phyloP scores from a whole-genome alignment of 140 eudicot genomes.

The Cichorium intybus region DNA sequence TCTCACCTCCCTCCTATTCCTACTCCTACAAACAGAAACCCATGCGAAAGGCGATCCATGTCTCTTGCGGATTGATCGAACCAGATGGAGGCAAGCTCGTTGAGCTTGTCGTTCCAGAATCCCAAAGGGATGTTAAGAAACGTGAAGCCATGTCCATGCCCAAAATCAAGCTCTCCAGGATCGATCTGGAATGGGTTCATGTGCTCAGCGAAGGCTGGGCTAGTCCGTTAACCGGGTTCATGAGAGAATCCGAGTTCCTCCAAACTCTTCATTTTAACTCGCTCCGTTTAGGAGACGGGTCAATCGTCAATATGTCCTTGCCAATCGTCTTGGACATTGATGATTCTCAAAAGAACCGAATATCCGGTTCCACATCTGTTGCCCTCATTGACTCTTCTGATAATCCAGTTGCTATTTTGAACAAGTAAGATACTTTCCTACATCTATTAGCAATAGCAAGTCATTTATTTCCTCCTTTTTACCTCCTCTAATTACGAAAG shows the following conservation, averaged over 20 bases:
- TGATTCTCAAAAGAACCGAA: constrained; percentile 55
- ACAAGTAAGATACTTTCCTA: constrained; percentile 49
- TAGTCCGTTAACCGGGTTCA: constrained; percentile 88
- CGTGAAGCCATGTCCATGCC: constrained; percentile 48
- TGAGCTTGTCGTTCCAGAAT: constrained; percentile 55
- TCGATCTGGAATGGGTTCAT: constrained; percentile 94
- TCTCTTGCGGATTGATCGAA: constrained; percentile 59
- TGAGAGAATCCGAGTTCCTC: constrained; percentile 97
- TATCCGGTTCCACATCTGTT: constrained; percentile 44
- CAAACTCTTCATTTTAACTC: constrained; percentile 98
- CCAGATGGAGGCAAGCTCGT: constrained; percentile 91
- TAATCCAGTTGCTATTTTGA: constrained; percentile 71
- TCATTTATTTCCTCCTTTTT: not conserved
- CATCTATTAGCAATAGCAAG: not conserved
- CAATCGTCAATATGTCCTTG: constrained; percentile 86
- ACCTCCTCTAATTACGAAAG: not conserved
- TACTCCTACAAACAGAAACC: constrained; percentile 7
- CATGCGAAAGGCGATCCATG: constrained; percentile 24
- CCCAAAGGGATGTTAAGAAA: constrained; percentile 39
- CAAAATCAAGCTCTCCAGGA: constrained; percentile 52
- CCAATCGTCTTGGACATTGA: constrained; percentile 89
- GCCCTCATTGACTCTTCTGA: constrained; percentile 58
- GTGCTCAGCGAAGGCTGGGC: constrained; percentile 99
- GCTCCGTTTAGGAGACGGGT: constrained; percentile 76
- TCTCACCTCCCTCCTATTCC: constrained; percentile 3